These are phyloP conservation scores for Malania oleifera DNA, from an alignment of 164 flowering plant species.

Conservation along the genomic window DNA sequence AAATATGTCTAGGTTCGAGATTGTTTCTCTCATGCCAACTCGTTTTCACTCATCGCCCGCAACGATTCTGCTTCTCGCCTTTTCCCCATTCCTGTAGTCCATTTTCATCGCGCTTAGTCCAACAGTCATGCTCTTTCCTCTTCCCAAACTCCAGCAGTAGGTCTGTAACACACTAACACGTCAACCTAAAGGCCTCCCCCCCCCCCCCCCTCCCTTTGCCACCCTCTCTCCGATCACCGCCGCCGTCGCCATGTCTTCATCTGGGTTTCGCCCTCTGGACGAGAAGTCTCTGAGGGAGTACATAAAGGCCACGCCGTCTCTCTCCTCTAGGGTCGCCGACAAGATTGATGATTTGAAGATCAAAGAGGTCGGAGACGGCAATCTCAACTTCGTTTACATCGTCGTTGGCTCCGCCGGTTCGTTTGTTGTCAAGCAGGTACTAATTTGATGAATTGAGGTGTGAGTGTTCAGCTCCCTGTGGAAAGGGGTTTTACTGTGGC, in stretches of 20 bases:
- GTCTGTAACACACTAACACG: too few relatives aligned
- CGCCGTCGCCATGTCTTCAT: slow-evolving; percentile 28
- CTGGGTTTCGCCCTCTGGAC: slow-evolving; percentile 59
- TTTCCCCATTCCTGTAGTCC: too few relatives aligned
- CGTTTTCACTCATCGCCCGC: too few relatives aligned
- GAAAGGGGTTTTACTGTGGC: too few relatives aligned
- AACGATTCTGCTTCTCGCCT: too few relatives aligned
- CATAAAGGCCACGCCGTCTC: slow-evolving; percentile 61
- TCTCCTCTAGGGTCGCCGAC: slow-evolving; percentile 52
- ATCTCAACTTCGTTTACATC: slow-evolving; percentile 66
- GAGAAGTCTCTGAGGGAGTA: slow-evolving; percentile 69
- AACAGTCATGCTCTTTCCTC: too few relatives aligned
- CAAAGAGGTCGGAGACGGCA: slow-evolving; percentile 93
- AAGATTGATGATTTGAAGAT: slow-evolving; percentile 48
- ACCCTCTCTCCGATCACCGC: not conserved
- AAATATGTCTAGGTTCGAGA: too few relatives aligned
- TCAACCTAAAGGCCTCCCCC: slow-evolving; percentile 4
- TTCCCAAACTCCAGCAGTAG: too few relatives aligned
- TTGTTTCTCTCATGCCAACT: too few relatives aligned
- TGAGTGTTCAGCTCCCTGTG: too few relatives aligned
- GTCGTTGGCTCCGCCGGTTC: slow-evolving; percentile 41
- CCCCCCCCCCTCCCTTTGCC: not conserved
- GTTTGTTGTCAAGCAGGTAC: slow-evolving; percentile 60
- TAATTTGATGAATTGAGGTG: too few relatives aligned
- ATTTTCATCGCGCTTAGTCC: too few relatives aligned